Percentiles rank a stretch among this genome's conserved stretches.
Conservation (phyloP, 2,329 filamentous ascomycete species). For the Penicillium frequentans region DNA sequence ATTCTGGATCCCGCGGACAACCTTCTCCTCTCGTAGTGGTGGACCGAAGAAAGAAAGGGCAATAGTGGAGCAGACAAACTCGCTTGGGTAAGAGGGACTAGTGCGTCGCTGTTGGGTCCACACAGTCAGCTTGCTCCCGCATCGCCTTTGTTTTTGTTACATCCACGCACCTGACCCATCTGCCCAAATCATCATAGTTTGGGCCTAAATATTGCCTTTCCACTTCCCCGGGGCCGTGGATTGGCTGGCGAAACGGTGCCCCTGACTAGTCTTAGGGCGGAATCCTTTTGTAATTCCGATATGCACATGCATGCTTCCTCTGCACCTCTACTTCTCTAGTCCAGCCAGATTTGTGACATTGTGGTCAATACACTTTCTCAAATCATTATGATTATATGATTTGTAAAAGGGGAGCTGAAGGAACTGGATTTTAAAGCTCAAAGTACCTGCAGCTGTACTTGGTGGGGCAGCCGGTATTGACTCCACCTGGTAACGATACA, state of each 20-base stretch:
- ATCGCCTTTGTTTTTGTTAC: background rate
- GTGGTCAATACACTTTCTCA: background rate
- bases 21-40: slow-evolving; percentile 5
- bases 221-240: background rate
- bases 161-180: background rate
- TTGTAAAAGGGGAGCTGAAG: background rate
- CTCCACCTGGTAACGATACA: background rate
- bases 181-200: background rate
- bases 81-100: background rate
- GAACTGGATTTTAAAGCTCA: background rate
- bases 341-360: background rate
- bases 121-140: background rate
- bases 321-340: background rate
- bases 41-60: background rate
- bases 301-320: background rate
- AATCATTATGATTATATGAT: background rate
- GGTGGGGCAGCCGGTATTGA: background rate
- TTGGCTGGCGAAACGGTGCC: slow-evolving; percentile 5
- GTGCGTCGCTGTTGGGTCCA: background rate
- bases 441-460: background rate
- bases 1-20: slow-evolving; percentile 6
- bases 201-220: background rate
- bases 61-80: background rate
- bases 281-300: background rate
- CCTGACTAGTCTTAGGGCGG: slow-evolving; percentile 18